Evolutionary conservation across 1,284 basidiomycete species (phyloP).

Genomic region (Irpex sp.): DNA sequence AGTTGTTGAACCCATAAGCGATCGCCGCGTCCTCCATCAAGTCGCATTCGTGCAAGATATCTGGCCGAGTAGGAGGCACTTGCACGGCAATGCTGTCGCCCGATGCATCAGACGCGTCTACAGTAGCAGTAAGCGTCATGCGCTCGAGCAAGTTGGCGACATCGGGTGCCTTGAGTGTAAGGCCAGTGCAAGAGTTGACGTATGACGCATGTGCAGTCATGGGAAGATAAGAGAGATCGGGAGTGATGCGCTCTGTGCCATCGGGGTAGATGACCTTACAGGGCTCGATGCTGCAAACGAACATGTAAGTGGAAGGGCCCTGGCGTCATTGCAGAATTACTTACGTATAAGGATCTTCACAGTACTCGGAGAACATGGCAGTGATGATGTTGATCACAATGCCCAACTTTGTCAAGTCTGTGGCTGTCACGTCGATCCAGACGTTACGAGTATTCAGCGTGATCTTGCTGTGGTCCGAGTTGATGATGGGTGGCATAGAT

Average conservation of each 20-base stretch:
- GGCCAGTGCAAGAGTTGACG: conserved; percentile 95
- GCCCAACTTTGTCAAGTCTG: conserved; percentile 96
- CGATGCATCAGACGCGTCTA: conserved; percentile 49
- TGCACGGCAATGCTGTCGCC: conserved; percentile 78
- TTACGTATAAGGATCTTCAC: conserved; percentile 90
- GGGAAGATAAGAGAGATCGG: conserved; percentile 80
- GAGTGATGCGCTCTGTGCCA: conserved; percentile 83
- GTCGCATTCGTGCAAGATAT: conserved; percentile 98
- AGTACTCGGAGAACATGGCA: conserved; percentile 98
- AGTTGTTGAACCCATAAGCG: conserved; percentile 97
- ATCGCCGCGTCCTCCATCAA: conserved; percentile 99
- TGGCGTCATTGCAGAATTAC: conserved; percentile 35
- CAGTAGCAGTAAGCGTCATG: conserved; percentile 77
- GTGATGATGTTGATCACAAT: conserved; percentile 96
- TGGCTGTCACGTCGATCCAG: conserved; percentile 97
- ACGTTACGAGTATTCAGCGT: conserved; percentile 94
- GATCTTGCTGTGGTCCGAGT: conserved; percentile 98
- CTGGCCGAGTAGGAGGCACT: conserved; percentile 93
- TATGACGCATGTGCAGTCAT: conserved; percentile 89
- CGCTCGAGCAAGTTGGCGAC: conserved; percentile 76
- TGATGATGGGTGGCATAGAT: conserved; percentile 99
- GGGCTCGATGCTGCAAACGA: conserved; percentile 82
- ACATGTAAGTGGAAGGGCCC: conserved; percentile 9
- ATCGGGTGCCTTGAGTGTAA: conserved; percentile 71
- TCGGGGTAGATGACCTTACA: conserved; percentile 86